A percentile compares a stretch with the other conserved stretches of the same genome.
These are phyloP conservation scores for Rhodotorula babjevae DNA, from an alignment of 768 basidiomycete genomes.

Conservation along the genomic window DNA sequence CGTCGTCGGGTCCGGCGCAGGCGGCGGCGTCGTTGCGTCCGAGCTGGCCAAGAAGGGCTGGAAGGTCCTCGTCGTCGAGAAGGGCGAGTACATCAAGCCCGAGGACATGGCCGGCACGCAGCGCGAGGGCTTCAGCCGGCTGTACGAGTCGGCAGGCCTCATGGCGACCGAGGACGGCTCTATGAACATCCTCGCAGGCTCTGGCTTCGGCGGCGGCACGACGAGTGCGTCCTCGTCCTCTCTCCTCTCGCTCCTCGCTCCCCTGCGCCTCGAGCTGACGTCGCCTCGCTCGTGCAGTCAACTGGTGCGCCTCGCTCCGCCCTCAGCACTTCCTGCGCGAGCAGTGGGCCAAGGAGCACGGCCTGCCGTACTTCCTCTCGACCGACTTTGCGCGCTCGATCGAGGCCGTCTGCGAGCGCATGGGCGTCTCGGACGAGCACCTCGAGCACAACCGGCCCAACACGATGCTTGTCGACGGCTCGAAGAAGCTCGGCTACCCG, in stretches of 20 bases:
- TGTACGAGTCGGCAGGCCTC: constrained; percentile 40
- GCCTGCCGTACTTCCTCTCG: constrained; percentile 37
- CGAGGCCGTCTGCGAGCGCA: constrained; percentile 38
- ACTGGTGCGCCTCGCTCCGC: constrained; percentile 44
- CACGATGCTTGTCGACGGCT: constrained; percentile 17
- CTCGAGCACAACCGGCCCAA: constrained; percentile 39
- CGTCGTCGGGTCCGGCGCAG: constrained; percentile 40
- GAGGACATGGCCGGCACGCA: constrained; percentile 32
- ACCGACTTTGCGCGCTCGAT: constrained; percentile 30
- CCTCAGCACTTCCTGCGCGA: constrained; percentile 44
- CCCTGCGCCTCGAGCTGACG: not conserved
- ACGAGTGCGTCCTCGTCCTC: constrained; percentile 12
- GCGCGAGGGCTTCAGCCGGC: constrained; percentile 15
- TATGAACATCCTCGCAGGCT: constrained; percentile 41
- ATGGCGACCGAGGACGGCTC: constrained; percentile 40
- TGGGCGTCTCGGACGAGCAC: constrained; percentile 39
- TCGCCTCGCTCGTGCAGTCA: constrained; percentile 24
- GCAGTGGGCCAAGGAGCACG: constrained; percentile 44
- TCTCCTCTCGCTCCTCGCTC: not conserved
- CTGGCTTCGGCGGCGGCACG: constrained; percentile 42
- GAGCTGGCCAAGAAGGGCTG: constrained; percentile 35
- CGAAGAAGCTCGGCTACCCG: constrained; percentile 32
- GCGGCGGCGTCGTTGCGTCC: constrained; percentile 40
- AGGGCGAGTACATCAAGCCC: constrained; percentile 39
- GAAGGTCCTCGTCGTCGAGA: constrained; percentile 39